These are phyloP conservation scores for Isatis tinctoria DNA, from an alignment of 345 rosid genomes.

Conservation along the genomic window DNA sequence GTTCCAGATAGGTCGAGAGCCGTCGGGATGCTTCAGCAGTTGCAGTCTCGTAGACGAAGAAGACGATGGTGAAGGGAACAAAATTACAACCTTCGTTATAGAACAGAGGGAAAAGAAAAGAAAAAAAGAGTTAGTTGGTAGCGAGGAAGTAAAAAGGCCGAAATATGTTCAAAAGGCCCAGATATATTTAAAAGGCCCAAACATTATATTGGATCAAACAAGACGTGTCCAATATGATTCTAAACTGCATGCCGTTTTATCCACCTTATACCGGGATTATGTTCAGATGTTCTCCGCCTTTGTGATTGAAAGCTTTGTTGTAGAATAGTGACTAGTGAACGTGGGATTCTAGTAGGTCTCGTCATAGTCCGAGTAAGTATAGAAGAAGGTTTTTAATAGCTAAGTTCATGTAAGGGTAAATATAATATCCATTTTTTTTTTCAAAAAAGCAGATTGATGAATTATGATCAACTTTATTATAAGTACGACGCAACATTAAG, in stretches of 20 bases:
- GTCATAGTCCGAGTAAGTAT: not conserved
- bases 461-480: not conserved
- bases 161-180: not conserved
- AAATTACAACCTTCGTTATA: too few relatives aligned
- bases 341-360: not conserved
- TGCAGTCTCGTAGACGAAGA: not conserved
- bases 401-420: not conserved
- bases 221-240: not conserved
- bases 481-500: not conserved
- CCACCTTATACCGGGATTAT: not conserved
- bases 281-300: not conserved
- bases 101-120: too few relatives aligned
- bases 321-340: not conserved
- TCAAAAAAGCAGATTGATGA: not conserved
- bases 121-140: not conserved
- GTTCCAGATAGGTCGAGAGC: not conserved
- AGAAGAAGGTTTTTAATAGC: not conserved
- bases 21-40: not conserved
- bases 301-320: not conserved
- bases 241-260: not conserved
- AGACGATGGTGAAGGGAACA: not conserved
- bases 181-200: not conserved
- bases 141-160: not conserved
- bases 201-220: not conserved
- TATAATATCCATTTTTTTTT: not conserved